Base-by-base conservation (phyloP, 768 basidiomycete species). In the Clitopilus passeckerianus region DNA sequence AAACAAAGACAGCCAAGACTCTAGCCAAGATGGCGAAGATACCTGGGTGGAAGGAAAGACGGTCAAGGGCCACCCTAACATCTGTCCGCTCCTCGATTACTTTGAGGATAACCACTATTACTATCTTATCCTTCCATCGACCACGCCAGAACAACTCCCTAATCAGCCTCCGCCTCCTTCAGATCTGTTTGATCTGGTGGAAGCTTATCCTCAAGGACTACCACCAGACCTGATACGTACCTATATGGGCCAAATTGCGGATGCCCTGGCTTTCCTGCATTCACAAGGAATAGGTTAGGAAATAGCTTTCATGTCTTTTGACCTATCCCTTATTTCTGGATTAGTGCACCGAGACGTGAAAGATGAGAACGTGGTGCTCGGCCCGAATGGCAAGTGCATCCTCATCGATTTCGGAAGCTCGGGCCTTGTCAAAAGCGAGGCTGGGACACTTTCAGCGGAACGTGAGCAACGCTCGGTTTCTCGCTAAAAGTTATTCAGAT, bases 341-440 rank as follows among this genome's bases (percentile, higher is more conserved):
- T 60, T 34, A 92, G 91, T 98, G 9, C 96, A 99, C 72, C 91
- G 96, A 56, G 96, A 99, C 68, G 87, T 99, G 72, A 99, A 99
- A 74, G 96, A 99, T 66, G 96, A 99, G 72, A 97, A 98, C 70
- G 90, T 94, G 15, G 88, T 94, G 35, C 80, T 94, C 44, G 91
- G 90, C 7, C 85, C 87, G 15, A 73, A 82, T 50, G 95, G 92
- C 30, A 86, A 83, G 68, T 94, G 92, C 69, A 87, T 98, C 70
- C 72, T 99, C 67, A 98, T 99, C 68, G 96, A 99, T 70, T 99
- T 98, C 71, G 96, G 96, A 44, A 95, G 93, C 65, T 93, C 92
- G 24, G 92, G 92, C 20, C 76, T 94, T 54, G 84, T 93, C 41
- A 90, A 85, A 91, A 88, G 69, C 77, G 79, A 52, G 92, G 92